Evolutionary conservation across 306 rosid species (phyloP).

Genomic region (Hippophae tibetana): DNA sequence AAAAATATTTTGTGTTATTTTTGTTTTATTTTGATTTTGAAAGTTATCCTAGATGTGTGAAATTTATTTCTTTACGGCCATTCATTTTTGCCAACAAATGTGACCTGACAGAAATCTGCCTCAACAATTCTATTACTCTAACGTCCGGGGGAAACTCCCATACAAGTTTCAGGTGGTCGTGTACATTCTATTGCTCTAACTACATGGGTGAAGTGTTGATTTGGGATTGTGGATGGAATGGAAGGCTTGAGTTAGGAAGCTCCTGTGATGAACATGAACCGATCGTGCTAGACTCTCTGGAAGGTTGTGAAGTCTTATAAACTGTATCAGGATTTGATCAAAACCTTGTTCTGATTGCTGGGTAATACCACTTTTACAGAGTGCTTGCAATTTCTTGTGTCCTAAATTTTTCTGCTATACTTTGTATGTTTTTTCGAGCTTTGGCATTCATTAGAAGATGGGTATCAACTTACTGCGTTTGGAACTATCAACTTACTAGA

Average conservation of each 20-base stretch:
- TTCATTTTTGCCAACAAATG: no score
- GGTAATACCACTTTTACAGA: slow-evolving; percentile 18
- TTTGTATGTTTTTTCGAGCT: background rate
- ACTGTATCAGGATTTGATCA: slow-evolving; percentile 86
- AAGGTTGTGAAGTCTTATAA: slow-evolving; percentile 60
- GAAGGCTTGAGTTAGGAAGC: slow-evolving; percentile 76
- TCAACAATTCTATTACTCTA: slow-evolving; percentile 43
- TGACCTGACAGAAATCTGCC: no score
- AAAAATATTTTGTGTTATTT: no score
- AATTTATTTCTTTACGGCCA: no score
- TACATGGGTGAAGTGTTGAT: slow-evolving; percentile 65
- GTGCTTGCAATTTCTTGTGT: background rate
- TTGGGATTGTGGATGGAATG: slow-evolving; percentile 87
- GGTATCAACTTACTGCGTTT: no score
- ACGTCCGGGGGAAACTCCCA: slow-evolving; percentile 50
- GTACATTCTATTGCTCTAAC: slow-evolving; percentile 74
- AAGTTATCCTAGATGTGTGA: no score
- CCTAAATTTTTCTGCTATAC: background rate
- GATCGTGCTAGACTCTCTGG: slow-evolving; percentile 41
- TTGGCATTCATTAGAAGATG: background rate
- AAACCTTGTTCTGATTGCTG: slow-evolving; percentile 58
- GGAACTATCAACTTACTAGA: no score
- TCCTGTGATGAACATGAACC: slow-evolving; percentile 69
- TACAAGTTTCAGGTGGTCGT: slow-evolving; percentile 66
- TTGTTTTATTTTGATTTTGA: no score